Percentiles rank a stretch among this genome's conserved stretches.
These are phyloP conservation scores for Colletotrichum sp. DNA, from an alignment of 2,329 filamentous ascomycete genomes.

Conservation along the genomic window DNA sequence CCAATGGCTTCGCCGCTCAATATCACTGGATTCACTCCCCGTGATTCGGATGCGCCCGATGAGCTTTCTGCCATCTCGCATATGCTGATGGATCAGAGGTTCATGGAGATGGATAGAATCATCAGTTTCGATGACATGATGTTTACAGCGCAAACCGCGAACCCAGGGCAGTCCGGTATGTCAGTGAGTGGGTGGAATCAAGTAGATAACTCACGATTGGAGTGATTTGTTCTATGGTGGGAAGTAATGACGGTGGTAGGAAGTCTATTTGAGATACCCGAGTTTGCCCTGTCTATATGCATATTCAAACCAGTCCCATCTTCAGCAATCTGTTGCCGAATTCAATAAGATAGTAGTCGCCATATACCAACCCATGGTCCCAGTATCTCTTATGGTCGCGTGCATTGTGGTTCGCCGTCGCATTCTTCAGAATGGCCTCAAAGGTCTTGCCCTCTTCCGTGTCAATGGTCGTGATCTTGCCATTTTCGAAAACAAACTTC, in stretches of 20 bases:
- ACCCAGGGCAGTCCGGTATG: neutral
- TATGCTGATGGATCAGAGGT: constrained; percentile 33
- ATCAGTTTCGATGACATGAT: constrained; percentile 41
- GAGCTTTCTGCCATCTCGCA: constrained; percentile 34
- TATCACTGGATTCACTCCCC: neutral
- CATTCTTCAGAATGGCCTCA: constrained; percentile 36
- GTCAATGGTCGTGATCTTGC: neutral
- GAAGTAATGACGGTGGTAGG: neutral
- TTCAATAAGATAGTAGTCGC: constrained; percentile 53
- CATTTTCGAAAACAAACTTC: neutral
- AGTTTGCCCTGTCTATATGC: neutral
- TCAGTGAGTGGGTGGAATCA: constrained; percentile 7
- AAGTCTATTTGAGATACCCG: constrained; percentile 12
- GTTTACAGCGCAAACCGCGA: constrained; percentile 27
- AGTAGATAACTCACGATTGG: constrained; percentile 2
- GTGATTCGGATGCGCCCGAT: constrained; percentile 21
- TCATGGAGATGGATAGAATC: constrained; percentile 36
- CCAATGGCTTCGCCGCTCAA: constrained; percentile 1
- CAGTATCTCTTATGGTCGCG: constrained; percentile 34
- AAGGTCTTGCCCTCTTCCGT: constrained; percentile 26
- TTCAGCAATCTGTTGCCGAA: constrained; percentile 48
- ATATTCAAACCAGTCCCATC: constrained; percentile 28
- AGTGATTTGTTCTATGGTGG: neutral
- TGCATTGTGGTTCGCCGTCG: constrained; percentile 38
- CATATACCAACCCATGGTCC: constrained; percentile 52